Evolutionary conservation across 139 green algal species (phyloP), one percentile per base, ranked within the genome.

Genomic region (Closterium sp.): DNA sequence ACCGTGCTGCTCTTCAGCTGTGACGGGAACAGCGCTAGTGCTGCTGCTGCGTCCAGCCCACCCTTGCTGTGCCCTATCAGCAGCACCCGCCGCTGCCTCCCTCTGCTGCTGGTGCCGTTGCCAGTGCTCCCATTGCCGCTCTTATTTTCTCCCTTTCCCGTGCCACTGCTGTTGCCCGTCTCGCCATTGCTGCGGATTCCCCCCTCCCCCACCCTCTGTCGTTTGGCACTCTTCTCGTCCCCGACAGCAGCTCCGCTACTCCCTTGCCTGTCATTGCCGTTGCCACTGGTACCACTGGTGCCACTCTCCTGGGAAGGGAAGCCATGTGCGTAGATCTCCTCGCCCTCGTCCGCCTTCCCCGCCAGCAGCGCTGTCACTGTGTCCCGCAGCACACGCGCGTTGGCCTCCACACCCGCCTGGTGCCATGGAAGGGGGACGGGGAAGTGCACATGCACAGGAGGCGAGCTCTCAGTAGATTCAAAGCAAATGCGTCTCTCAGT

Each of bases 31-130:
- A 95, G 9, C 22, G 94, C 50, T 1, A 95, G 85, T 32, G 94
- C 94, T n/a, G 94, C 94, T 24, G 84, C 89, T 27, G 45, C 27
- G 38, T 95, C 94, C 24, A 95, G 9, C 17, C 92, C 92, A 29
- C 94, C 94, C 50, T 95, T 95, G 70, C 89, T 92, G 79, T 95
- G 94, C 11, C 94, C 94, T 17, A 95, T 86, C n/a, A 95, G 24
- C 13, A 95, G 30, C 86, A 95, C 87, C 13, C 29, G 88, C 34
- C 93, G 17, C 62, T 24, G 1, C 62, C 62, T 73, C 9, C 9
- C 24, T 6, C 45, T 70, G 10, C 45, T 70, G 45, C 10, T 70
- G 85, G 2, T 34, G 85, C 28, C 17, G 50, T 70, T 21, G 50
- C 62, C 62, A 24, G 1, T 0, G 27, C 13, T 79, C 62, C 62